Percentiles rank a stretch among this genome's conserved stretches.
Conservation (phyloP, 179 eudicot genomes). For the Amaranthus tricolor region DNA sequence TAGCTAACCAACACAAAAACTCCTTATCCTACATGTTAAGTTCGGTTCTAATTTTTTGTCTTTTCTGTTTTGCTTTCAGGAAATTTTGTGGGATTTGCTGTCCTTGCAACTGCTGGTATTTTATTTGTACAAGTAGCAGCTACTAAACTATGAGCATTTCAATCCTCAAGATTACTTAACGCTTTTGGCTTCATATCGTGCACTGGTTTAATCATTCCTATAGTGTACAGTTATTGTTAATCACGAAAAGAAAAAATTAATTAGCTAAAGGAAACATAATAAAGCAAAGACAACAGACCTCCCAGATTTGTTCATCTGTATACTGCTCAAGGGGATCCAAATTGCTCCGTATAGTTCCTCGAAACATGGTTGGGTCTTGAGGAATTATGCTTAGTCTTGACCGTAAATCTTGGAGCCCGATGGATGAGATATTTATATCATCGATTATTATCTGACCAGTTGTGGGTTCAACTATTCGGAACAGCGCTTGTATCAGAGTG, state of each 20-base stretch:
- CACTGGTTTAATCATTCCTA: no score
- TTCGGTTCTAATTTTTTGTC: no score
- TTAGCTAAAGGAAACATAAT: background rate
- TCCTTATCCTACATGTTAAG: no score
- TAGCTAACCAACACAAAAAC: no score
- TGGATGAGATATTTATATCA: slow-evolving; percentile 8
- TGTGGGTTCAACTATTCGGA: slow-evolving; percentile 14
- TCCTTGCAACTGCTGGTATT: no score
- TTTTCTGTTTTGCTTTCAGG: no score
- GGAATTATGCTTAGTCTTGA: slow-evolving; percentile 12
- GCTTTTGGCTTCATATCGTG: no score
- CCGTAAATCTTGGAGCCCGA: slow-evolving; percentile 15
- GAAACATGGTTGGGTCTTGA: slow-evolving; percentile 18
- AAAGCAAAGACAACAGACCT: background rate
- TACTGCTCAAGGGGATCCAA: slow-evolving; percentile 13
- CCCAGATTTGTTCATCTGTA: slow-evolving; percentile 12
- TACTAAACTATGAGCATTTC: no score
- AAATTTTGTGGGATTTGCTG: no score
- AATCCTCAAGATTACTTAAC: no score
- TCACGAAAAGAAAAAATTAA: no score
- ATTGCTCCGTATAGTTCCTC: slow-evolving; percentile 12
- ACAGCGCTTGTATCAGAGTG: slow-evolving; percentile 7
- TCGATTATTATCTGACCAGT: slow-evolving; percentile 7
- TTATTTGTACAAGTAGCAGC: no score
- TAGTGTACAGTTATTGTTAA: background rate